Conservation (phyloP, 163 green algal species). For the Coccomyxa subellipsoidea region DNA sequence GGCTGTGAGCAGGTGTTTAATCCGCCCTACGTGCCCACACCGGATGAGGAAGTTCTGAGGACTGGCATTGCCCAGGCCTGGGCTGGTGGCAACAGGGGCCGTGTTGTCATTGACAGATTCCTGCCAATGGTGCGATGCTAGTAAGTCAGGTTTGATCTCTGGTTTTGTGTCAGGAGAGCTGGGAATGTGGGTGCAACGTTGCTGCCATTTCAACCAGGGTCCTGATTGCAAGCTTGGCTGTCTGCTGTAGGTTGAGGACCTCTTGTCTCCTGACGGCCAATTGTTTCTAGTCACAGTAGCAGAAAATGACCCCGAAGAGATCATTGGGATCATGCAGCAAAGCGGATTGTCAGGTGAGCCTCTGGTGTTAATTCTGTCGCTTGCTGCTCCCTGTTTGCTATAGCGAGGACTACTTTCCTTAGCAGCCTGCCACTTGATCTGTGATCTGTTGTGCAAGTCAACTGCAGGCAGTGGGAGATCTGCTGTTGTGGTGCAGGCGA, state of each 20-base stretch:
- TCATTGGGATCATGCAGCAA: not conserved
- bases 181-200: not conserved
- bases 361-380: too few relatives aligned
- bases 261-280: constrained; percentile 55
- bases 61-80: constrained; percentile 74
- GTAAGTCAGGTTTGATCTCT: too few relatives aligned
- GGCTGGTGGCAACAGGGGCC: constrained; percentile 74
- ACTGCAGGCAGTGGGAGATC: too few relatives aligned
- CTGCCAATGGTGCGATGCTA: constrained; percentile 53
- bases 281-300: constrained; percentile 74
- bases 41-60: constrained; percentile 75
- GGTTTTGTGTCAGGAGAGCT: not conserved
- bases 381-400: too few relatives aligned
- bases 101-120: constrained; percentile 79
- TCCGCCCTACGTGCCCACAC: constrained; percentile 93
- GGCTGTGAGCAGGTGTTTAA: constrained; percentile 97
- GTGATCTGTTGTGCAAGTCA: too few relatives aligned
- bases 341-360: not conserved
- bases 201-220: not conserved
- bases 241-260: constrained; percentile 39
- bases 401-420: not conserved
- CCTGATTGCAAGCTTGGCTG: not conserved
- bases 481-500: not conserved
- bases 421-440: too few relatives aligned
- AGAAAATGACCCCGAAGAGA: constrained; percentile 67